These are phyloP conservation scores for Microsporum ferrugineum DNA, from an alignment of 2,329 filamentous ascomycete species.

Conservation along the genomic window DNA sequence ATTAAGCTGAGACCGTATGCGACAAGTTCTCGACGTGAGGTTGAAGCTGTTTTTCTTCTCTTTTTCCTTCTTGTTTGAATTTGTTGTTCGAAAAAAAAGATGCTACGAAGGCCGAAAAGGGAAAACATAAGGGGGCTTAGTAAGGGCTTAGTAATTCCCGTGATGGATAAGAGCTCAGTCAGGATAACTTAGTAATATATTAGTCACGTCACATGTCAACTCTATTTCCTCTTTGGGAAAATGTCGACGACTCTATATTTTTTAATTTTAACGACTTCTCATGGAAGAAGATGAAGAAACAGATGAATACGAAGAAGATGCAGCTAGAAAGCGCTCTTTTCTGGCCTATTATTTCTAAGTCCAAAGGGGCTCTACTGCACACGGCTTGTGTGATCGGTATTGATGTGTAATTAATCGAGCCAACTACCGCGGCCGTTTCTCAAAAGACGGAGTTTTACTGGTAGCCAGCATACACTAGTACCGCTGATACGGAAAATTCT, in stretches of 20 bases:
- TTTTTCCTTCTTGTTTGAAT: background rate
- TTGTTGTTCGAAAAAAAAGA: background rate
- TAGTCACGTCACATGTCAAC: background rate
- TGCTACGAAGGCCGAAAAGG: background rate
- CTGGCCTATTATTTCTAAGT: background rate
- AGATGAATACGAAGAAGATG: background rate
- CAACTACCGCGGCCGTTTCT: background rate
- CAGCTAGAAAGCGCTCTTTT: background rate
- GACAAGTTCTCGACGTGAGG: background rate
- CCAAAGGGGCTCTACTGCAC: background rate
- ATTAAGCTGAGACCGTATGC: background rate
- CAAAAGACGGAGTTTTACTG: background rate
- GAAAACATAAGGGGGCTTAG: constrained; percentile 2
- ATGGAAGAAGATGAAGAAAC: background rate
- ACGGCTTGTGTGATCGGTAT: background rate
- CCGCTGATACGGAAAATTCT: background rate
- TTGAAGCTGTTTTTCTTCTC: background rate
- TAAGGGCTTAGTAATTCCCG: background rate
- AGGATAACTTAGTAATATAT: background rate
- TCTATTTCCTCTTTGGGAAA: constrained; percentile 1
- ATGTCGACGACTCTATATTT: no score
- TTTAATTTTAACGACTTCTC: constrained; percentile 2
- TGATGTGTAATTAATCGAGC: background rate
- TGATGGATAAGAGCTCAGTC: background rate
- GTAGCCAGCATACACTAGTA: background rate